These are phyloP conservation scores for Neostapfia colusana DNA, from an alignment of 176 grass and related monocot species.

Conservation along the genomic window DNA sequence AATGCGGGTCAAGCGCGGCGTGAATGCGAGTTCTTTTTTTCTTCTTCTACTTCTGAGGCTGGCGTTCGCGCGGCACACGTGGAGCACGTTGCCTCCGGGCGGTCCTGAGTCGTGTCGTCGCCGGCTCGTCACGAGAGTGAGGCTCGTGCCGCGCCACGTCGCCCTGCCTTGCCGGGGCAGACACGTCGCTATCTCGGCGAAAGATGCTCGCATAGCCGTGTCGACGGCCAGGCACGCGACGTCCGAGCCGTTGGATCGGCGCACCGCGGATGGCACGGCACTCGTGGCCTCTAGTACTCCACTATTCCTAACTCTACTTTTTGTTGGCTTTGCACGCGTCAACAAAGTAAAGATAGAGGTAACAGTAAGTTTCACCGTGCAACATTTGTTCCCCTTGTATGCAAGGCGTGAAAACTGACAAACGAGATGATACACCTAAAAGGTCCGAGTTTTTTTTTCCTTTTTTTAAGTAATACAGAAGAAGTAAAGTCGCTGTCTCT, in stretches of 20 bases:
- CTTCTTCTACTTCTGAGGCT: not conserved
- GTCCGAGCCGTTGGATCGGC: not conserved
- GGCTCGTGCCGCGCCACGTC: slow-evolving; percentile 2
- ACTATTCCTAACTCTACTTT: not conserved
- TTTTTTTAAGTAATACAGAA: not conserved
- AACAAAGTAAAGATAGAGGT: too few relatives aligned
- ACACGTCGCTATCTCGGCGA: not conserved
- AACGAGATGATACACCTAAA: not conserved
- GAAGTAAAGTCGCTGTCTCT: too few relatives aligned
- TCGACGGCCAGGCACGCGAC: not conserved
- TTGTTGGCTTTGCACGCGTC: too few relatives aligned
- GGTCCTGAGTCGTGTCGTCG: not conserved
- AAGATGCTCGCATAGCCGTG: not conserved
- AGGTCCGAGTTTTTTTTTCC: not conserved
- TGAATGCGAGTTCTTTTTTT: not conserved
- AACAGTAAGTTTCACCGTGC: too few relatives aligned
- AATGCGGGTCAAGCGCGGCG: not conserved
- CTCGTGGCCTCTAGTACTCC: not conserved
- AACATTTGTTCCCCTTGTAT: not conserved
- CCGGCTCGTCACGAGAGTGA: not conserved
- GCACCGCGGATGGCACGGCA: not conserved
- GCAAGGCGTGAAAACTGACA: not conserved
- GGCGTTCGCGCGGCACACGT: not conserved
- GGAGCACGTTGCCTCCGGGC: not conserved
- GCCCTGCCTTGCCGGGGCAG: not conserved